A percentile compares a stretch with the other conserved stretches of the same genome.
Evolutionary conservation across 2,329 filamentous ascomycete species (phyloP).

Genomic region (Xylaria sp.): DNA sequence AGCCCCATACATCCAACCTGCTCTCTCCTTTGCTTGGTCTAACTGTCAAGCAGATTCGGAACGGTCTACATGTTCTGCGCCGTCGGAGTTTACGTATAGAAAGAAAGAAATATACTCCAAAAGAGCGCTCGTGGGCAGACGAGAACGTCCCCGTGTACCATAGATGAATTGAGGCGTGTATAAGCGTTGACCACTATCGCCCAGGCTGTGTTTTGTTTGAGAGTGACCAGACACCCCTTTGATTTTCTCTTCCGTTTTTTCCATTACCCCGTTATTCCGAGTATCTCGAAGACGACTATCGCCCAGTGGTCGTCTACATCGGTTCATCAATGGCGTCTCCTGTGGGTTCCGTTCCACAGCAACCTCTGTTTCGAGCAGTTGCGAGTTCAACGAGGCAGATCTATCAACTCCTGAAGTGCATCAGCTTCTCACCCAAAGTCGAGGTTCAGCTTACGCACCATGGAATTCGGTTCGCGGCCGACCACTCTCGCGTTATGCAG

Average conservation of each 20-base stretch:
- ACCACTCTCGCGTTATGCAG: constrained; percentile 92
- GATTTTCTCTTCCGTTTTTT: constrained; percentile 14
- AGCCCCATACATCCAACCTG: constrained; percentile 9
- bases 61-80: constrained; percentile 99
- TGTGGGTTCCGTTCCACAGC: constrained; percentile 43
- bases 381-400: constrained; percentile 82
- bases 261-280: constrained; percentile 15
- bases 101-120: constrained; percentile 56
- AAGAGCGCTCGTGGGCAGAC: constrained; percentile 40
- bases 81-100: constrained; percentile 95
- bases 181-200: constrained; percentile 42
- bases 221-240: constrained; percentile 38
- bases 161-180: constrained; percentile 53
- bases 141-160: constrained; percentile 52
- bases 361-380: constrained; percentile 76
- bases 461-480: constrained; percentile 86
- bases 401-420: constrained; percentile 69
- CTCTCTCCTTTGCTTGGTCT: constrained; percentile 33
- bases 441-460: constrained; percentile 81
- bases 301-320: constrained; percentile 12
- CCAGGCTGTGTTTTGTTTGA: constrained; percentile 31
- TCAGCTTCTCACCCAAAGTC: constrained; percentile 67
- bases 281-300: neutral
- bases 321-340: constrained; percentile 42
- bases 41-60: constrained; percentile 73